Evolutionary conservation across 805 yeast species (phyloP), one percentile per base, ranked within the genome.

Genomic region (Candida vaughaniae): DNA sequence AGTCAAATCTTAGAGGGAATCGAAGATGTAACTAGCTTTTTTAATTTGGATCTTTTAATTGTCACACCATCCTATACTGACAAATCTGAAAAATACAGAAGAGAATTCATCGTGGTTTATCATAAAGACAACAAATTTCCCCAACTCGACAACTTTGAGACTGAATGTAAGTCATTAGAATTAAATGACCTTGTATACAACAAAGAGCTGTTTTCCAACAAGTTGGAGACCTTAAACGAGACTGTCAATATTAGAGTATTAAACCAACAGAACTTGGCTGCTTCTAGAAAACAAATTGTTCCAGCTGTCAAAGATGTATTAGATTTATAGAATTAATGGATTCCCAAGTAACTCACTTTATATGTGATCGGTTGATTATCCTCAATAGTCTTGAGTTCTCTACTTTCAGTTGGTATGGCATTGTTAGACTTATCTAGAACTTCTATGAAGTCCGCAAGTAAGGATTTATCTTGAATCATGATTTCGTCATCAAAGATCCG

Each of bases 231-330:
- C n/a, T 39, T 39, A 33, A 26, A 30, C n/a, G 16, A 34, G 5
- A n/a, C 18, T 1, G 16, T 18, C 5, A 33, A 38, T 8, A 52
- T 66, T 31, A 52, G 44, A 31, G 45, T 66, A 6, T 64, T 43
- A 45, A 84, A 83, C 53, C 71, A 69, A 44, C 43, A 36, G 4
- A 78, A 83, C 42, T 50, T 72, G 10, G 56, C 62, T 6, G 90
- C 91, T 1, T 84, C 93, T 23, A 73, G 97, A 50, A 90, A 90
- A 55, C 95, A 85, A 55, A 86, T 89, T 9, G 95, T 86, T 4
- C 97, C 97, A 3, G 58, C 56, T 9, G 60, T 69, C 14, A 66
- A 69, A 53, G 49, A 31, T 15, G 33, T 36, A 26, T 31, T 35
- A 19, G 35, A 35, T 7, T 20, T 7, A 20, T 20, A 20, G 6